These are phyloP conservation scores for Voacanga thouarsii DNA, from an alignment of 257 asterid genomes.

Conservation along the genomic window DNA sequence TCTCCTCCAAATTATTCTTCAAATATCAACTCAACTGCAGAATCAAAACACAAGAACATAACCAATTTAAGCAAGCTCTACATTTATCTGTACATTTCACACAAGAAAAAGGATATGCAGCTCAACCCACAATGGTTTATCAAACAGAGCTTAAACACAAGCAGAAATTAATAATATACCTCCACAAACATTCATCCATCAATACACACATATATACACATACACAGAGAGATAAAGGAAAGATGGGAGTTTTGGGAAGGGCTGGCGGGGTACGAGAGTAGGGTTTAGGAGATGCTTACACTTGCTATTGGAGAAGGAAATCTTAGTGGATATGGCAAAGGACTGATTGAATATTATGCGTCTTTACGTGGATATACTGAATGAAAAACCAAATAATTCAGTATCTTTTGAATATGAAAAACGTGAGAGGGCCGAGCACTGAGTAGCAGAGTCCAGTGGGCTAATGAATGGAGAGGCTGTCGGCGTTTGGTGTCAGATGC, in stretches of 20 bases:
- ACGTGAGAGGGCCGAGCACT: not conserved
- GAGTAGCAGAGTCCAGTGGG: not conserved
- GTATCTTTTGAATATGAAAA: not conserved
- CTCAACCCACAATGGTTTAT: not conserved
- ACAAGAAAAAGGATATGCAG: not conserved
- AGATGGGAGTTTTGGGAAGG: not conserved
- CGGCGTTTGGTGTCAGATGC: not conserved
- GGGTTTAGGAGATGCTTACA: slow-evolving; percentile 7
- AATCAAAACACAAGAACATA: not conserved
- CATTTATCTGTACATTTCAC: not conserved
- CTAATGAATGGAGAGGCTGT: not conserved
- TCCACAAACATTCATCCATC: not conserved
- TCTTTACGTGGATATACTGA: not conserved
- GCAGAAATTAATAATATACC: not conserved
- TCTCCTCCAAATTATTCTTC: slow-evolving; percentile 5
- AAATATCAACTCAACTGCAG: slow-evolving; percentile 8
- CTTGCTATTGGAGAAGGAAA: not conserved
- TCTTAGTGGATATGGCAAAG: not conserved
- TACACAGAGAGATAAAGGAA: not conserved
- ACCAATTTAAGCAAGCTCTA: not conserved
- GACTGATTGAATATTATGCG: not conserved
- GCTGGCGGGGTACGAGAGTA: not conserved
- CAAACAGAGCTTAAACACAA: not conserved
- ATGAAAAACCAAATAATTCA: not conserved
- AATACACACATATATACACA: not conserved